A percentile compares a stretch with the other conserved stretches of the same genome.
Evolutionary conservation across 2,329 filamentous ascomycete genomes (phyloP).

Genomic region (Helotiales sp.): DNA sequence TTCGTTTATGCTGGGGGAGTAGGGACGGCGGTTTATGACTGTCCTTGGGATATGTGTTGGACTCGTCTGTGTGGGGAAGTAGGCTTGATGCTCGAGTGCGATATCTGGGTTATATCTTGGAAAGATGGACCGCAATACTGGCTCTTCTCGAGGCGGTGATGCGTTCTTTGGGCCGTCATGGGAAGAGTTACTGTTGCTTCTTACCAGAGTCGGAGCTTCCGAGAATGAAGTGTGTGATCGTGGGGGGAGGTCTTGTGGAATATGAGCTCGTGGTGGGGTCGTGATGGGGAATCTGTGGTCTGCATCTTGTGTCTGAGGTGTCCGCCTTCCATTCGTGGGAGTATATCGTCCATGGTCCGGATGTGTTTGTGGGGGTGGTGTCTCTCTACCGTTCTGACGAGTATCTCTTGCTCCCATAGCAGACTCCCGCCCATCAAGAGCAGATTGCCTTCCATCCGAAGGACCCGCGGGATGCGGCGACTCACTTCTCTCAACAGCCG

Average conservation of each 20-base stretch:
- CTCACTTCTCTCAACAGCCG: conserved; percentile 25
- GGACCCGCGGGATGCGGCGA: conserved; percentile 23
- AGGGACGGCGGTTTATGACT: conserved; percentile 66
- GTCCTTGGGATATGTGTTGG: conserved; percentile 63
- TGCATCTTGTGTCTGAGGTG: conserved; percentile 19
- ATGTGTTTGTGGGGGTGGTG: background rate
- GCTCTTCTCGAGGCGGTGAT: conserved; percentile 33
- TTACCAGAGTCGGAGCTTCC: conserved; percentile 49
- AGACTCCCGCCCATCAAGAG: conserved; percentile 23
- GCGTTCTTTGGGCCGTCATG: conserved; percentile 54
- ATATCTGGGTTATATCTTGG: conserved; percentile 70
- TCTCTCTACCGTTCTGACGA: background rate
- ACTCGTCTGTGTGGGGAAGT: conserved; percentile 66
- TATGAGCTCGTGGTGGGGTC: conserved; percentile 28
- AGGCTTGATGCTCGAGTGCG: conserved; percentile 66
- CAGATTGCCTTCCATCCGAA: conserved; percentile 24
- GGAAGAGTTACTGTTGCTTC: conserved; percentile 50
- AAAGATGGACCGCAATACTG: conserved; percentile 69
- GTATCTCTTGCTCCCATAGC: conserved; percentile 19
- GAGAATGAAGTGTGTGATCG: conserved; percentile 53
- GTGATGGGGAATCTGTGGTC: conserved; percentile 22
- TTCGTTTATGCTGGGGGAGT: conserved; percentile 41
- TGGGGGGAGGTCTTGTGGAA: conserved; percentile 30
- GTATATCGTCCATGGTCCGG: background rate
- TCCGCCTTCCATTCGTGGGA: background rate